Percentiles rank a stretch among this genome's conserved stretches.
These are phyloP conservation scores for Pleurozium schreberi DNA, from an alignment of 225 moss, liverwort and hornwort species.

Conservation along the genomic window DNA sequence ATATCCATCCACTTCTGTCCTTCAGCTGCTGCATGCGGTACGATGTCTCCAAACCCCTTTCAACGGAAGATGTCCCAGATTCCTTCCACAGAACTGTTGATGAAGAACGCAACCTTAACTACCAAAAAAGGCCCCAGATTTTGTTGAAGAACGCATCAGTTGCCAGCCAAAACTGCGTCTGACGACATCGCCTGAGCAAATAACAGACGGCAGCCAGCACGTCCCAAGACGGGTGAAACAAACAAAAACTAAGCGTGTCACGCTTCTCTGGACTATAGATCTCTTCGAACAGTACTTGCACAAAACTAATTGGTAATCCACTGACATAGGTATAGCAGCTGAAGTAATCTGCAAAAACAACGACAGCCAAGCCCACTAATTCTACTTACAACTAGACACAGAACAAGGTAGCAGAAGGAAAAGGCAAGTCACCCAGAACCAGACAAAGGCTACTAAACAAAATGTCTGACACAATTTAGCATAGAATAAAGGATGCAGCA, in stretches of 20 bases:
- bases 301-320: conserved; percentile 21
- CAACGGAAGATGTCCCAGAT: not conserved
- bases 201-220: conserved; percentile 64
- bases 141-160: conserved; percentile 33
- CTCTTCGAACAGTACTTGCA: conserved; percentile 10
- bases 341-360: conserved; percentile 14
- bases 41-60: not conserved
- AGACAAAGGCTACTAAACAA: conserved; percentile 26
- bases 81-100: conserved; percentile 14
- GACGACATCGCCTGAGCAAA: conserved; percentile 59
- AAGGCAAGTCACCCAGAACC: conserved; percentile 16
- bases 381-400: conserved; percentile 13
- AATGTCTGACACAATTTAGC: conserved; percentile 36
- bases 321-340: conserved; percentile 4
- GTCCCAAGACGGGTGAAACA: conserved; percentile 69
- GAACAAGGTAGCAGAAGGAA: conserved; percentile 21
- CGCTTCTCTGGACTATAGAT: conserved; percentile 1
- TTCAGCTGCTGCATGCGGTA: conserved; percentile 6
- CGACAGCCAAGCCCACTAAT: conserved; percentile 17
- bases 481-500: conserved; percentile 43
- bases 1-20: conserved; percentile 2
- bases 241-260: conserved; percentile 30
- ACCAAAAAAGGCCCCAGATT: conserved; percentile 25
- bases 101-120: conserved; percentile 37
- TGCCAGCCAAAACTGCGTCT: conserved; percentile 59